Evolutionary conservation across 495 filamentous ascomycete genomes (phyloP).

Genomic region (Tuber microsphaerosporum): DNA sequence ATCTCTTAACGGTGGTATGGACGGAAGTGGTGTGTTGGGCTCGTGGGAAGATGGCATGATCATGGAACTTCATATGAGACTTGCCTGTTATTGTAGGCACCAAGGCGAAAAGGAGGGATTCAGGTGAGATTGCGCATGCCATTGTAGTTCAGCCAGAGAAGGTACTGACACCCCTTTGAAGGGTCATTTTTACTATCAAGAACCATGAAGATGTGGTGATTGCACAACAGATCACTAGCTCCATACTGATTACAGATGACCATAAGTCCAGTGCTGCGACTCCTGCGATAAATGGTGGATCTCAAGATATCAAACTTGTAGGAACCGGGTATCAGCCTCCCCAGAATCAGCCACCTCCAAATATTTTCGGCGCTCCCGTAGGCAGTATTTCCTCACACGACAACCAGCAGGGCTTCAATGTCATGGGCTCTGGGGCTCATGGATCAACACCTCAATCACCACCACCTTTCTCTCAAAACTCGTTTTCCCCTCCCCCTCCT

Average conservation of each 20-base stretch:
- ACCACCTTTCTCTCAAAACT: slow-evolving; percentile 6
- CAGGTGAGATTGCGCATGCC: slow-evolving; percentile 47
- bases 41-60: slow-evolving; percentile 53
- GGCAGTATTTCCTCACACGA: slow-evolving; percentile 9
- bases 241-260: slow-evolving; percentile 94
- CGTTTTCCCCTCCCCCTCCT: slow-evolving; percentile 7
- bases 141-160: slow-evolving; percentile 4
- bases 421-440: slow-evolving; percentile 7
- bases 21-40: slow-evolving; percentile 36
- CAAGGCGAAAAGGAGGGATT: slow-evolving; percentile 88
- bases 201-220: slow-evolving; percentile 65
- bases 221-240: slow-evolving; percentile 74
- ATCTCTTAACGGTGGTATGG: slow-evolving; percentile 10
- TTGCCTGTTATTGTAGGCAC: slow-evolving; percentile 93
- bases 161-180: slow-evolving; percentile 33
- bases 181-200: slow-evolving; percentile 87
- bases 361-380: slow-evolving; percentile 14
- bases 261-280: slow-evolving; percentile 66
- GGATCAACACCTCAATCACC: slow-evolving; percentile 15
- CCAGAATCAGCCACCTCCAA: slow-evolving; percentile 12
- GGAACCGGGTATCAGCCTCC: slow-evolving; percentile 24
- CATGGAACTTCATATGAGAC: slow-evolving; percentile 83
- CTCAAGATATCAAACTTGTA: slow-evolving; percentile 37
- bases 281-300: slow-evolving; percentile 26
- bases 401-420: slow-evolving; percentile 23